Evolutionary conservation across 495 filamentous ascomycete species (phyloP), one percentile per base, ranked within the genome.

Genomic region (Acidomyces sp.): DNA sequence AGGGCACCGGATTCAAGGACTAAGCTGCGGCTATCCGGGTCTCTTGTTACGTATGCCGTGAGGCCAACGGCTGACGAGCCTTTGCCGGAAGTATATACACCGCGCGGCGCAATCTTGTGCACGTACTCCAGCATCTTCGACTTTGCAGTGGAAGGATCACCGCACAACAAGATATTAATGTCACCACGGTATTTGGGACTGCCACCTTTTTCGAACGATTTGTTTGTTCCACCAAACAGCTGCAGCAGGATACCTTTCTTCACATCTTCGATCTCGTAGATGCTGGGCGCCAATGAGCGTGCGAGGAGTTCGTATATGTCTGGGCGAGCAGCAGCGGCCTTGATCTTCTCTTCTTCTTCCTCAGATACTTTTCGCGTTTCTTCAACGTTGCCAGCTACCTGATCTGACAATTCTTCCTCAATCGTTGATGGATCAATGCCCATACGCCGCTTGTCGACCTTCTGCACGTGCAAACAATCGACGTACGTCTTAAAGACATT

Each of bases 231-330:
- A 12, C 90, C 92, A 55, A 97, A 97, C 33, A 97, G 69, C 53
- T 97, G 90, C 3, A 97, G 75, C 9, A 97, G 66, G 41, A 97
- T 93, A 20, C 90, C 90, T 59, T 97, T 97, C 71, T 96, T 96
- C 25, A 96, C 84, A 56, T 99, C 90, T 44, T 96, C 92, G 82
- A 90, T 85, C 58, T 99, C 90, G 63, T 92, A 96, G 49, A 99
- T 74, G 44, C 85, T 93, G 15, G 90, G 90, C 2, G 92, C 92
- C 17, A 99, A 63, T 0, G 90, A 96, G 11, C 90, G 77, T 15
- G 92, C 72, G 3, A 99, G 75, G 24, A 99, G 74, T 31, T 99
- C 85, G 56, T 99, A 99, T 30, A 96, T 74, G 57, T 99, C 92
- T 5, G 80, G 69, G 35, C 90, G 72, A 13, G 72, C 70, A 4